Evolutionary conservation across 805 yeast species (phyloP), one percentile per base, ranked within the genome.

Genomic region (Candida adriatica): DNA sequence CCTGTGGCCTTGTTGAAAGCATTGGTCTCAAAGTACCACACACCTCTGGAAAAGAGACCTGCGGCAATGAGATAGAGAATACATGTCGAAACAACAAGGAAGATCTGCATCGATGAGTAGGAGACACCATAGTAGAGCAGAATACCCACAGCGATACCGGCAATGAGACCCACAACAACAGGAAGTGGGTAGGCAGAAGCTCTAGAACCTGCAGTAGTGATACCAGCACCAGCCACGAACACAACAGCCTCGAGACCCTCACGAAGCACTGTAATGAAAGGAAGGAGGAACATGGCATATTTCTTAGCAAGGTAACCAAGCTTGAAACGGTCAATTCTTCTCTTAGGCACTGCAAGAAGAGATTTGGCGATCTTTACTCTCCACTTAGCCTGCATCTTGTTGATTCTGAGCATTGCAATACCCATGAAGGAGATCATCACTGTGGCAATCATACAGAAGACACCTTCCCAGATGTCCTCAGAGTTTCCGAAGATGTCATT

Each of bases 221-320:
- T 68, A 56, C 95, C 94, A 28, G 92, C 95, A 64, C 96, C 96
- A 33, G 96, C 96, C 35, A 88, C 92, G 51, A 88, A 88, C 27
- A 88, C 94, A 38, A 88, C 88, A 26, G 95, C 95, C 69, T 88
- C 96, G 46, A 88, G 69, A 61, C 98, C 98, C 70, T 90, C 98
- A 74, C 98, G 80, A 42, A 90, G 69, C 42, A 85, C 80, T 18
- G 98, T 90, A 54, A 90, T 68, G 48, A 84, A 83, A 9, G 98
- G 96, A 45, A 90, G 70, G 38, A 90, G 58, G 51, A 87, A 86
- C 92, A 90, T 76, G 37, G 88, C 74, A 57, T 90, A 88, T 58
- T 83, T 85, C 55, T 75, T 76, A 4, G 78, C 46, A 47, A 72
- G 59, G 51, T 68, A 69, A 18, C 77, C 70, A 26, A 79, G 18